These are phyloP conservation scores for Saccharomyces hybrid DNA, from an alignment of 1,139 yeast genomes.

Conservation along the genomic window DNA sequence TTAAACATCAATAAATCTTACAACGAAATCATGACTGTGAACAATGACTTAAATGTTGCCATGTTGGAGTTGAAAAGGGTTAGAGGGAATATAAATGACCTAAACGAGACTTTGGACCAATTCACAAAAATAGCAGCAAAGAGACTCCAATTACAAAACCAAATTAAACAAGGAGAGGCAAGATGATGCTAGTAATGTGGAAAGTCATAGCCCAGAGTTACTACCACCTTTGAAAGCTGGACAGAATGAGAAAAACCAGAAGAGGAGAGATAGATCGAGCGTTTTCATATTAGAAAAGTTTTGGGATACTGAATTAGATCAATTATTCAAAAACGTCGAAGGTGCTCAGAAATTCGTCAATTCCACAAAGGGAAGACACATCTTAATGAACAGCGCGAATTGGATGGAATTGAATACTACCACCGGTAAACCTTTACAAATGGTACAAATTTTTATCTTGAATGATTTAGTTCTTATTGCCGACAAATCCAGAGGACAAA, in stretches of 20 bases:
- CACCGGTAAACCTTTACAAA: constrained; percentile 74
- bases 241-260: constrained; percentile 11
- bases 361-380: constrained; percentile 73
- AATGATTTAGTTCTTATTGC: constrained; percentile 77
- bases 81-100: constrained; percentile 52
- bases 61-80: constrained; percentile 57
- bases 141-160: constrained; percentile 41
- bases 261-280: constrained; percentile 57
- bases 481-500: constrained; percentile 44
- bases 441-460: constrained; percentile 67
- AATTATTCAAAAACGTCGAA: constrained; percentile 74
- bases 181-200: neutral
- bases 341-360: constrained; percentile 81
- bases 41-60: constrained; percentile 55
- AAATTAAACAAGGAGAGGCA: constrained; percentile 3
- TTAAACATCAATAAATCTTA: constrained; percentile 63
- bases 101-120: constrained; percentile 56
- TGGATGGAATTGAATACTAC: constrained; percentile 87
- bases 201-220: constrained; percentile 5
- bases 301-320: constrained; percentile 72
- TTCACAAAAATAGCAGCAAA: constrained; percentile 66
- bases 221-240: constrained; percentile 22
- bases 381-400: constrained; percentile 69
- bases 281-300: constrained; percentile 65
- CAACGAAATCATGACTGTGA: constrained; percentile 60